A percentile compares a stretch with the other conserved stretches of the same genome.
These are phyloP conservation scores for Rhodosporidiobolus odoratus DNA, from an alignment of 768 basidiomycete species.

Conservation along the genomic window DNA sequence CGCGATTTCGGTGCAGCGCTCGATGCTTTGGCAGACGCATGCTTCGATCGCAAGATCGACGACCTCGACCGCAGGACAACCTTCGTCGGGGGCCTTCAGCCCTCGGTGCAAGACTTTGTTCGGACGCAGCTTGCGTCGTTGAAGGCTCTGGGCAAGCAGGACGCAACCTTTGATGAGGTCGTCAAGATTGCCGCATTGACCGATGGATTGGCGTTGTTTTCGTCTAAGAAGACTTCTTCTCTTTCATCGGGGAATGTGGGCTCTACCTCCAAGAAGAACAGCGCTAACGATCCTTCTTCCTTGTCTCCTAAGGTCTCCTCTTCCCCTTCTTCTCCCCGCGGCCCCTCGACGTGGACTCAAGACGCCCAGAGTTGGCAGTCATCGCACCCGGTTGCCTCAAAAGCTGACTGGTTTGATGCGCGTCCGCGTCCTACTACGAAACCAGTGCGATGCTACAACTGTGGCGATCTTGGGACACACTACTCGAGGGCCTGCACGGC, in stretches of 20 bases:
- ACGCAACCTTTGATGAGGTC: neutral
- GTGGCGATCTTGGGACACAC: neutral
- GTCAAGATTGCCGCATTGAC: neutral
- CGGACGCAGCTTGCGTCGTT: neutral
- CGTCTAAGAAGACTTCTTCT: neutral
- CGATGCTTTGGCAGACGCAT: neutral
- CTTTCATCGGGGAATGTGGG: no score
- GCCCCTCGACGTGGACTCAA: neutral
- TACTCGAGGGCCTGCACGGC: neutral
- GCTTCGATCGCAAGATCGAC: neutral
- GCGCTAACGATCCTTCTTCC: neutral
- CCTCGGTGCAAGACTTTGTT: neutral
- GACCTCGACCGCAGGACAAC: constrained; percentile 5
- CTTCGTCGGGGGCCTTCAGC: neutral
- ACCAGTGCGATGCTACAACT: neutral
- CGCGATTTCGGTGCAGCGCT: constrained; percentile 3
- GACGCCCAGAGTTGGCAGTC: neutral
- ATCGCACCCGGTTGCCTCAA: neutral
- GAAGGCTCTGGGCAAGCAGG: neutral
- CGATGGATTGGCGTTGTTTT: neutral
- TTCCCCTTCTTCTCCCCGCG: neutral
- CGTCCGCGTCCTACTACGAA: neutral
- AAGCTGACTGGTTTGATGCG: neutral
- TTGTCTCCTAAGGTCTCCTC: neutral
- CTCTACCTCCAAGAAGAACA: neutral